Evolutionary conservation across 2,329 filamentous ascomycete genomes (phyloP).

Genomic region (Phialophora verrucosa): DNA sequence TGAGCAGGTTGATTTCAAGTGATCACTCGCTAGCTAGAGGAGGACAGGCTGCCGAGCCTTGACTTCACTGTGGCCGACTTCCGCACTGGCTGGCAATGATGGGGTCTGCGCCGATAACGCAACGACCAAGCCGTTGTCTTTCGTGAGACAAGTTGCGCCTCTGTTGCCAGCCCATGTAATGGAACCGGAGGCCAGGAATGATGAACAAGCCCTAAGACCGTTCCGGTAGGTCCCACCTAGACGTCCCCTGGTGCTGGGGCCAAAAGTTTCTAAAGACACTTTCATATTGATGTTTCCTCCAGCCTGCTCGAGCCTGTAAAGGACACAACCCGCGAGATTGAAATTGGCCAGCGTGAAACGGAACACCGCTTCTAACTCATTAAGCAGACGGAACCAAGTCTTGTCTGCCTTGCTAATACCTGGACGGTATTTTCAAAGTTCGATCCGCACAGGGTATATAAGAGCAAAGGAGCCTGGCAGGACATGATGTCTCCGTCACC

Average conservation of each 20-base stretch:
- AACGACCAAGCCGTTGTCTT: not conserved
- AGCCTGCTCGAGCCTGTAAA: not conserved
- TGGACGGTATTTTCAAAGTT: not conserved
- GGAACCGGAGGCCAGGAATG: not conserved
- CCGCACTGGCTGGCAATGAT: not conserved
- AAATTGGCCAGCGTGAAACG: not conserved
- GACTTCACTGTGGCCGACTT: not conserved
- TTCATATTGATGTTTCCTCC: not conserved
- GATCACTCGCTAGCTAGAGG: not conserved
- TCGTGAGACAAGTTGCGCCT: not conserved
- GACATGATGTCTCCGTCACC: not conserved
- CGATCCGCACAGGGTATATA: not conserved
- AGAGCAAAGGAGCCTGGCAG: not conserved
- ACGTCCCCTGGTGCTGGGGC: not conserved
- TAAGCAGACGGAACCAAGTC: not conserved
- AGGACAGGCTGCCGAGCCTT: not conserved
- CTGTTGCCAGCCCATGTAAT: not conserved
- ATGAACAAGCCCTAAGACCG: not conserved
- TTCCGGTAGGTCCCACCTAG: not conserved
- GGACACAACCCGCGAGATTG: constrained; percentile 1
- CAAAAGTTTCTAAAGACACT: not conserved
- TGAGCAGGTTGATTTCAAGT: not conserved
- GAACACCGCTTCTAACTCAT: not conserved
- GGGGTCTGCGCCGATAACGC: not conserved
- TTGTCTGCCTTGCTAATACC: not conserved